Evolutionary conservation across 23 red algal genomes (phyloP).

Genomic region (Chondrus crispus): DNA sequence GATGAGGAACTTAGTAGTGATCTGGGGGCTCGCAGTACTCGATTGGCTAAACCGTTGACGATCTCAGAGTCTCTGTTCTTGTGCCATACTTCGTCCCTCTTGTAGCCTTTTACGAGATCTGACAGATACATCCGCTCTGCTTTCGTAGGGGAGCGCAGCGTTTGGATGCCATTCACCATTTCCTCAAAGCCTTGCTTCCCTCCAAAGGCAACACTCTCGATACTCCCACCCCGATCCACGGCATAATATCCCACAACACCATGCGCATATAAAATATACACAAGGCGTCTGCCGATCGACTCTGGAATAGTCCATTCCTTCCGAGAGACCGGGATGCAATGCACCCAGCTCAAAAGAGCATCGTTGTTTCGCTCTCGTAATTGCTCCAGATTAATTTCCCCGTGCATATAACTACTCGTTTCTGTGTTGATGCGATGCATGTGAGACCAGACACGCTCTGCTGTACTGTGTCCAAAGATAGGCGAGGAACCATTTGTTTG

Average conservation of each 20-base stretch:
- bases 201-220: slow-evolving; percentile 57
- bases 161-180: not conserved
- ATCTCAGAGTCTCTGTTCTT: slow-evolving; percentile 65
- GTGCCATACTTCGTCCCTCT: slow-evolving; percentile 60
- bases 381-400: slow-evolving; percentile 50
- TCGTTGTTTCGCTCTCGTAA: slow-evolving; percentile 52
- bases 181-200: slow-evolving; percentile 46
- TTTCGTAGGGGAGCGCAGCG: slow-evolving; percentile 37
- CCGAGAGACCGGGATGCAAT: slow-evolving; percentile 43
- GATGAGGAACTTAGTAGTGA: slow-evolving; percentile 28
- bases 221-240: slow-evolving; percentile 57
- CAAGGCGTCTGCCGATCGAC: slow-evolving; percentile 51
- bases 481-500: slow-evolving; percentile 26
- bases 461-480: slow-evolving; percentile 19
- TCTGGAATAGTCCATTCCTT: slow-evolving; percentile 72
- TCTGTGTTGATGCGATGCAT: slow-evolving; percentile 66
- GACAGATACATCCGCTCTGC: slow-evolving; percentile 62
- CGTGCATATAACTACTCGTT: slow-evolving; percentile 51
- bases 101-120: slow-evolving; percentile 50
- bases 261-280: slow-evolving; percentile 67
- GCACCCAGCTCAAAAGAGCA: slow-evolving; percentile 50
- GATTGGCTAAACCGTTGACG: slow-evolving; percentile 34
- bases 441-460: slow-evolving; percentile 59
- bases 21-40: slow-evolving; percentile 52
- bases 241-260: slow-evolving; percentile 72